Conservation (phyloP, 2,329 filamentous ascomycete species). For the Claviceps africana region DNA sequence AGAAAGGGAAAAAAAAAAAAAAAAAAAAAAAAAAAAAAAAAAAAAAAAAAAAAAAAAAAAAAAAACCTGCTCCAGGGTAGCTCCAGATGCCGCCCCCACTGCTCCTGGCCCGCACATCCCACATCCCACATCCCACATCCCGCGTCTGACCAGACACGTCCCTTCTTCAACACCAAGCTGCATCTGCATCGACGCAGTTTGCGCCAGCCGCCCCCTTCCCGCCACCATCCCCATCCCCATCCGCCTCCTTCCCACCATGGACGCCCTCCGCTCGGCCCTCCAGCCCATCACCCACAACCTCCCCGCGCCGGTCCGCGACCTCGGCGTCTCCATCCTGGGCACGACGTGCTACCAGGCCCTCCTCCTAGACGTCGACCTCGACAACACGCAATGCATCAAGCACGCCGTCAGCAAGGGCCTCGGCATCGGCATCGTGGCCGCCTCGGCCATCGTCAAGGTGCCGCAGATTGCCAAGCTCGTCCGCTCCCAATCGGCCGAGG, state of each 20-base stretch:
- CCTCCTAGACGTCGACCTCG: constrained; percentile 69
- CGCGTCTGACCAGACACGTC: too few relatives aligned
- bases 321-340: constrained; percentile 69
- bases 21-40: too few relatives aligned
- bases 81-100: too few relatives aligned
- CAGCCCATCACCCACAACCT: constrained; percentile 59
- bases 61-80: too few relatives aligned
- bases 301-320: constrained; percentile 58
- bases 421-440: constrained; percentile 83
- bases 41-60: too few relatives aligned
- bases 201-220: not conserved
- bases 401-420: constrained; percentile 84
- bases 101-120: too few relatives aligned
- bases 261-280: constrained; percentile 45
- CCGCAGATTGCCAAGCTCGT: constrained; percentile 92
- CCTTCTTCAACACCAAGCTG: too few relatives aligned
- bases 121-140: too few relatives aligned
- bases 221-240: too few relatives aligned
- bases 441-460: constrained; percentile 85
- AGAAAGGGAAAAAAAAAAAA: too few relatives aligned
- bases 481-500: constrained; percentile 63
- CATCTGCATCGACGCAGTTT: too few relatives aligned
- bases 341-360: constrained; percentile 73
- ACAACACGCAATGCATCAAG: constrained; percentile 67
- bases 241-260: constrained; percentile 42